Evolutionary conservation across 2,329 filamentous ascomycete genomes (phyloP).

Genomic region (Penicillium sp.): DNA sequence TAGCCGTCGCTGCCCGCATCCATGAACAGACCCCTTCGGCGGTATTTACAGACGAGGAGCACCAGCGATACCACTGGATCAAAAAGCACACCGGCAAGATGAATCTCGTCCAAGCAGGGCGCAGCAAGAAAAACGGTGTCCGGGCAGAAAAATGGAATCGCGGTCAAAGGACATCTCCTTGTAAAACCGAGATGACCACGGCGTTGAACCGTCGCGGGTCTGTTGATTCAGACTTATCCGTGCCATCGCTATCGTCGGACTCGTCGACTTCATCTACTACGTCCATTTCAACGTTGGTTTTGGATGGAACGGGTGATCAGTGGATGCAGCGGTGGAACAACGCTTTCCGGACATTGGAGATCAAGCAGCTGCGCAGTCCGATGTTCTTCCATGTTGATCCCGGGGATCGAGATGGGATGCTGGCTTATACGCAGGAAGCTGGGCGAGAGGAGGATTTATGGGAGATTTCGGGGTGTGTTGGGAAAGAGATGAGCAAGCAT

Average conservation of each 20-base stretch:
- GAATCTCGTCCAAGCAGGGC: constrained; percentile 44
- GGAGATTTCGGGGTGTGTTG: constrained; percentile 73
- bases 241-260: constrained; percentile 26
- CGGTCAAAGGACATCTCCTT: constrained; percentile 13
- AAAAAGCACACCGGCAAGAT: constrained; percentile 64
- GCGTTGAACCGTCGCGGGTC: constrained; percentile 15
- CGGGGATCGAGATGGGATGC: constrained; percentile 69
- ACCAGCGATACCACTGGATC: constrained; percentile 79
- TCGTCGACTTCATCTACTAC: constrained; percentile 14
- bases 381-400: constrained; percentile 86
- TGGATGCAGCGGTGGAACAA: constrained; percentile 75
- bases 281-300: constrained; percentile 57
- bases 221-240: constrained; percentile 21
- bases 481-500: constrained; percentile 79
- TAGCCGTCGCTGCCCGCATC: constrained; percentile 72
- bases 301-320: constrained; percentile 63
- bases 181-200: constrained; percentile 1
- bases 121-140: constrained; percentile 31
- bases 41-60: constrained; percentile 81
- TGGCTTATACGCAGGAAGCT: constrained; percentile 67
- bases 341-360: constrained; percentile 69
- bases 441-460: constrained; percentile 64
- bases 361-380: constrained; percentile 72
- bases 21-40: constrained; percentile 73
- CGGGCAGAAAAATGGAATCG: constrained; percentile 33